Evolutionary conservation across 2,329 filamentous ascomycete genomes (phyloP).

Genomic region (Clonostachys solani): DNA sequence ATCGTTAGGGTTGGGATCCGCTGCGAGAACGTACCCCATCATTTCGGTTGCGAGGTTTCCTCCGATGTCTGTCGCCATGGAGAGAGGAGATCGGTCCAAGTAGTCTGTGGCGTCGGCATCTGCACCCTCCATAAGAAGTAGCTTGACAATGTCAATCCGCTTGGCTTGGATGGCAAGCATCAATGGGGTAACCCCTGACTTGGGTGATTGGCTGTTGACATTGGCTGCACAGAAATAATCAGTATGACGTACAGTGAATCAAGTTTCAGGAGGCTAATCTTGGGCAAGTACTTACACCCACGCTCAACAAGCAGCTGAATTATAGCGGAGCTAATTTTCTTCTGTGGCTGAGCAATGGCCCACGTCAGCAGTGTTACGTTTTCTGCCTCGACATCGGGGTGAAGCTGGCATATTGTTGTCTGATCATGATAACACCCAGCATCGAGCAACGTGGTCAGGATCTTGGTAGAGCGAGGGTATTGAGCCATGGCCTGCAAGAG

Average conservation of each 20-base stretch:
- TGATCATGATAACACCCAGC: conserved; percentile 59
- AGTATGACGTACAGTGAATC: conserved; percentile 7
- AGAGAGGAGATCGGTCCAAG: conserved; percentile 53
- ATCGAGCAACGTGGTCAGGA: conserved; percentile 49
- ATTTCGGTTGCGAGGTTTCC: conserved; percentile 49
- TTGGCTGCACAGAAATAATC: conserved; percentile 34
- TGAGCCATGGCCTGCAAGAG: conserved; percentile 47
- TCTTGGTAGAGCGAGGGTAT: conserved; percentile 48
- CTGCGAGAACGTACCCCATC: conserved; percentile 49
- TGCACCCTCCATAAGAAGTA: conserved; percentile 52
- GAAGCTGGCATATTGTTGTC: conserved; percentile 32
- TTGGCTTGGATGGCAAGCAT: conserved; percentile 54
- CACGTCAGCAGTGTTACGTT: conserved; percentile 53
- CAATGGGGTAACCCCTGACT: conserved; percentile 51
- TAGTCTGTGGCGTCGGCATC: conserved; percentile 56
- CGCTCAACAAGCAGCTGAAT: conserved; percentile 51
- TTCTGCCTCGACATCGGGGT: conserved; percentile 45
- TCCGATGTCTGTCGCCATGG: conserved; percentile 52
- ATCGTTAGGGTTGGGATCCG: conserved; percentile 56
- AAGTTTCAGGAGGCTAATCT: background rate
- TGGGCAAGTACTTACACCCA: conserved; percentile 23
- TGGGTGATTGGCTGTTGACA: conserved; percentile 47
- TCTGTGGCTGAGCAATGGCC: conserved; percentile 59
- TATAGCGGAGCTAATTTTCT: conserved; percentile 53
- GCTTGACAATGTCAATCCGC: conserved; percentile 52